phyloP scores from a whole-genome alignment of 2,329 filamentous ascomycete species.

The Hansfordia pulvinata region DNA sequence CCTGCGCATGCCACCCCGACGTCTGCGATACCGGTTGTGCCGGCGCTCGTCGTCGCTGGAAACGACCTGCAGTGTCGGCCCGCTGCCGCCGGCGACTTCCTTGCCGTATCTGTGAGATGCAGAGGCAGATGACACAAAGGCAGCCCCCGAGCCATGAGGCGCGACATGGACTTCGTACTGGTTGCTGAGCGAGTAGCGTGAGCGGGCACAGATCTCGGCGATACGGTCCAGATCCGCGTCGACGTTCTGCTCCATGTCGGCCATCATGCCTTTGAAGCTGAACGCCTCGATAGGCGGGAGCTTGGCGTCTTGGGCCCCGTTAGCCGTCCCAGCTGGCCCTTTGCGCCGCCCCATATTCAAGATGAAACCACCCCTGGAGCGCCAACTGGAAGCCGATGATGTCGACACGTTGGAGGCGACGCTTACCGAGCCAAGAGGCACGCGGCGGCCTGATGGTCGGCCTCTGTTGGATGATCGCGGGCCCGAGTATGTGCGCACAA shows the following conservation, averaged over 20 bases:
- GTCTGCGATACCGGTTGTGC: conserved; percentile 24
- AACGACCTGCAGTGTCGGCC: conserved; percentile 43
- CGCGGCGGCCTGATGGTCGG: conserved; percentile 16
- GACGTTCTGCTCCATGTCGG: conserved; percentile 38
- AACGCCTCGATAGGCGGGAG: conserved; percentile 51
- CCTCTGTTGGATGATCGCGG: conserved; percentile 19
- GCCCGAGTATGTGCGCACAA: conserved; percentile 49
- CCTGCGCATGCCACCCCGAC: conserved; percentile 26
- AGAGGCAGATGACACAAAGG: conserved; percentile 23
- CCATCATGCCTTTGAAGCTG: conserved; percentile 51
- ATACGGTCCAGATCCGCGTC: conserved; percentile 48
- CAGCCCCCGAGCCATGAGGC: conserved; percentile 43
- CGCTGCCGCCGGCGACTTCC: conserved; percentile 18
- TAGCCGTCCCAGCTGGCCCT: conserved; percentile 21
- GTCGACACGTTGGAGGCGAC: conserved; percentile 9
- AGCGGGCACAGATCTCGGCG: conserved; percentile 53
- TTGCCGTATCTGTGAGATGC: conserved; percentile 14
- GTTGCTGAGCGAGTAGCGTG: conserved; percentile 50
- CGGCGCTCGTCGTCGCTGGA: conserved; percentile 44
- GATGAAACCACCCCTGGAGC: conserved; percentile 21
- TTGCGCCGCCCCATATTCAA: conserved; percentile 30
- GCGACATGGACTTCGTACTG: conserved; percentile 54
- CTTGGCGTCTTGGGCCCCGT: conserved; percentile 22
- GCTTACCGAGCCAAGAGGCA: conserved; percentile 14
- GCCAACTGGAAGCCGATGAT: conserved; percentile 12